Conservation (phyloP, 805 yeast species). For the Starmerella potacharoeniae region DNA sequence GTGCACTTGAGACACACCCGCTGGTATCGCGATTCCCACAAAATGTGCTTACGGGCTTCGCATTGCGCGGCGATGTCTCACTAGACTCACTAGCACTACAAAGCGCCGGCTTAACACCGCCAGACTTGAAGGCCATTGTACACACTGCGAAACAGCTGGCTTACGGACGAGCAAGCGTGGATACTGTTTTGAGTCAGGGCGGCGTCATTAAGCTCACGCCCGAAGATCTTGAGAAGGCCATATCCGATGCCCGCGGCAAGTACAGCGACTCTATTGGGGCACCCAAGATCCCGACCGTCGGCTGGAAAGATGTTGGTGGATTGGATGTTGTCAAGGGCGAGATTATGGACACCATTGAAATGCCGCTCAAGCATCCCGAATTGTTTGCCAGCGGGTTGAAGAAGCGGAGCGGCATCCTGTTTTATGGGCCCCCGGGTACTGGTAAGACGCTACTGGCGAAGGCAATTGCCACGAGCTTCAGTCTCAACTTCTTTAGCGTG, state of each 20-base stretch:
- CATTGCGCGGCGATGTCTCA: slow-evolving; percentile 41
- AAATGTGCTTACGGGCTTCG: slow-evolving; percentile 20
- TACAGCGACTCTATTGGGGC: slow-evolving; percentile 94
- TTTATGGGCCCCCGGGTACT: slow-evolving; percentile 98
- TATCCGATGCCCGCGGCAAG: slow-evolving; percentile 70
- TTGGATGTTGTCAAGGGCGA: slow-evolving; percentile 81
- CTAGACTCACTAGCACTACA: slow-evolving; percentile 55
- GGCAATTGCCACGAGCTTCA: slow-evolving; percentile 92
- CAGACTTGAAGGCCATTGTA: slow-evolving; percentile 64
- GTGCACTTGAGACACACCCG: not conserved
- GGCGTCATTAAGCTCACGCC: slow-evolving; percentile 46
- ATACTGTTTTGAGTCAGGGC: slow-evolving; percentile 37
- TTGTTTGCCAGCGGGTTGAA: slow-evolving; percentile 79
- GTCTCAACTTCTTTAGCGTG: slow-evolving; percentile 87
- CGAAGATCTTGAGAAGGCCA: slow-evolving; percentile 55
- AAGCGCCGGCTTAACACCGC: slow-evolving; percentile 85
- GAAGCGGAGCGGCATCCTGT: slow-evolving; percentile 84
- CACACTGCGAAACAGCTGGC: slow-evolving; percentile 52
- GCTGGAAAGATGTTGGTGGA: slow-evolving; percentile 98
- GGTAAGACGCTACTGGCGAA: slow-evolving; percentile 93
- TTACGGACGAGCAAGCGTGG: slow-evolving; percentile 36
- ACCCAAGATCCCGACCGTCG: slow-evolving; percentile 86
- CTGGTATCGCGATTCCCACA: slow-evolving; percentile 8
- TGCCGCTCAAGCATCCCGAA: slow-evolving; percentile 91
- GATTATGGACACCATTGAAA: slow-evolving; percentile 86